Base-by-base conservation (phyloP, 2,329 filamentous ascomycete genomes). In the Apiospora koreana region DNA sequence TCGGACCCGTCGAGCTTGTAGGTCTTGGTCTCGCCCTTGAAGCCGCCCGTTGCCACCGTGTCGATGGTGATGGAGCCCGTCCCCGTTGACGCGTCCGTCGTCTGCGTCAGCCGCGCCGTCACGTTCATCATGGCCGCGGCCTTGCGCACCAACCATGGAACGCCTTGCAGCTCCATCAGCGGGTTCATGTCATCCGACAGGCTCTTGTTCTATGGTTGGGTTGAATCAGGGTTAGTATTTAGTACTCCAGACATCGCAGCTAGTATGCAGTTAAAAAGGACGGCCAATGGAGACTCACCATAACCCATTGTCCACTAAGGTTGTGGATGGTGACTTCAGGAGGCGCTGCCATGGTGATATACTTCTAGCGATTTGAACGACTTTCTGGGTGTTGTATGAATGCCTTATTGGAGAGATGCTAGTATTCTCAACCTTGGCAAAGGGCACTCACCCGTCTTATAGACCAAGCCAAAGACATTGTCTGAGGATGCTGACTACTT, bases 21-120 rank as follows among this genome's bases (percentile, higher is more conserved):
- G 38, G 64, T 66, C 64, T 66, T 66, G 64, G 12, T 28, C 64
- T 66, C 64, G n/a, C 64, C 64, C 25, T 66, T 66, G 38, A 66
- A 42, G 41, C 38, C 64, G 64, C 64, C 42, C 64, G 64, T 66
- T 12, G 64, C 64, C 18, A 38, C 31, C 38, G 64, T 66, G n/a
- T 66, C 64, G 28, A 66, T 45, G n/a, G 38, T 43, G 38, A 66
- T 66, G n/a, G 64, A 66, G 41, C 35, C 8, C 1, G 42, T 43
- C 8, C 38, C 64, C 14, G n/a, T 45, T 10, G 25, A 38, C 18
- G 54, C 54, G 64, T 66, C 41, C 1, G 64, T 66, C 38, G 64
- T 66, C 64, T 66, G 64, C 41, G 64, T 43, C 38, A 66, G 41
- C 4, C 21, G n/a, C 38, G 42, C 64, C 38, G 64, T 66, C 23